phyloP scores from a whole-genome alignment of 768 basidiomycete species.

The Peribolospora kevripleyi region DNA sequence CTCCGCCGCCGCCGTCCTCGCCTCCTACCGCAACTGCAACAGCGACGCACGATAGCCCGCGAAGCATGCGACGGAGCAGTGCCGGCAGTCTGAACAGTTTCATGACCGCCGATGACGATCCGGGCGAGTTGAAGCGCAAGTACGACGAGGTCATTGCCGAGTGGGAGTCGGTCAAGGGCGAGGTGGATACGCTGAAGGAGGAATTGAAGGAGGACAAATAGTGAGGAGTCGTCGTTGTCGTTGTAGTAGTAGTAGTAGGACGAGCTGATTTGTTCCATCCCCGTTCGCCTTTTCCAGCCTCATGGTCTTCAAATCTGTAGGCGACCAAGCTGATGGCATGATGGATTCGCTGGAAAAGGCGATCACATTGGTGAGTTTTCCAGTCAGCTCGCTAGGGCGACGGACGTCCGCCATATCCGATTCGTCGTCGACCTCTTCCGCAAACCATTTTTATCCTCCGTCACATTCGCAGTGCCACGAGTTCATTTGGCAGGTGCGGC shows the following conservation, averaged over 20 bases:
- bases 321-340: constrained; percentile 91
- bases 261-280: constrained; percentile 3
- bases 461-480: constrained; percentile 4
- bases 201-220: constrained; percentile 90
- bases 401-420: too few species aligned
- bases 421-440: background rate
- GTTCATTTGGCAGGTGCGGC: constrained; percentile 40
- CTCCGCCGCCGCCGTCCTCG: too few species aligned
- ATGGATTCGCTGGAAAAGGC: constrained; percentile 89
- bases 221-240: too few species aligned
- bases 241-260: background rate
- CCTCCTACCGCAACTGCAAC: too few species aligned
- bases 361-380: constrained; percentile 22
- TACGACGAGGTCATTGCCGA: constrained; percentile 45
- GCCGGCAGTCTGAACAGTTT: background rate
- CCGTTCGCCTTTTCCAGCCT: background rate
- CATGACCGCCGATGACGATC: constrained; percentile 1
- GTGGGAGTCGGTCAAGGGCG: constrained; percentile 34
- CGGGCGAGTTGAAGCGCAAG: constrained; percentile 36
- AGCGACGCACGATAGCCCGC: too few species aligned
- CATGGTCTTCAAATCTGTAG: constrained; percentile 22
- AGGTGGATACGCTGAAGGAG: constrained; percentile 50
- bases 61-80: too few species aligned
- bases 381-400: constrained; percentile 19
- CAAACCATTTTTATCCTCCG: background rate